Conservation (phyloP, 2,329 filamentous ascomycete genomes). For the Neonectria hederae region DNA sequence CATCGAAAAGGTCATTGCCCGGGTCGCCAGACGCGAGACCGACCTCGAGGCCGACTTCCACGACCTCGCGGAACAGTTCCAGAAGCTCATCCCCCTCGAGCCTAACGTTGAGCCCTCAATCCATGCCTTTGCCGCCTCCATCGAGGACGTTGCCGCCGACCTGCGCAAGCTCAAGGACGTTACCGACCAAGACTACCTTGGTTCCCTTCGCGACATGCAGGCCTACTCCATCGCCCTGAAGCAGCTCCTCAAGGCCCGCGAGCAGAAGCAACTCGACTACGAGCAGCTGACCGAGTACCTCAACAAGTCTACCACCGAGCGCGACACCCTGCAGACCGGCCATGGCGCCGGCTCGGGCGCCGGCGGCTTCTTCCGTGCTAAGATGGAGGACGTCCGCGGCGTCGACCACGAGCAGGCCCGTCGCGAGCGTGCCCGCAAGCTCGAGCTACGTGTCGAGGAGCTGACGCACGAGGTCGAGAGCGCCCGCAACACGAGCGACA, state of each 20-base stretch:
- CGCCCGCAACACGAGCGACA: conserved; percentile 85
- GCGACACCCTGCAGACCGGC: conserved; percentile 77
- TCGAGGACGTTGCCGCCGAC: conserved; percentile 83
- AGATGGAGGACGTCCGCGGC: conserved; percentile 95
- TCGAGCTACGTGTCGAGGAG: conserved; percentile 93
- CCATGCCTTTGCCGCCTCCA: conserved; percentile 85
- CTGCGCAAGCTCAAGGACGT: conserved; percentile 85
- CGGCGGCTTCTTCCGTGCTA: conserved; percentile 87
- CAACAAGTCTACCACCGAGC: conserved; percentile 86
- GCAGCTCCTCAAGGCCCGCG: conserved; percentile 86
- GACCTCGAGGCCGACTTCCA: conserved; percentile 89
- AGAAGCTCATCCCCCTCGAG: conserved; percentile 89
- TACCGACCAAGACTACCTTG: conserved; percentile 95
- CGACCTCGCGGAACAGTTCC: conserved; percentile 93
- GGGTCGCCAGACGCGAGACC: conserved; percentile 85
- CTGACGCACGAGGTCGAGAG: conserved; percentile 89
- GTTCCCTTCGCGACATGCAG: conserved; percentile 93
- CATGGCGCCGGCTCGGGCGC: conserved; percentile 72
- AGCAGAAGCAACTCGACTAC: conserved; percentile 98
- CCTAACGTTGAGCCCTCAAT: conserved; percentile 84
- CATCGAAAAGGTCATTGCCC: conserved; percentile 94
- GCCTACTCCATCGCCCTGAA: conserved; percentile 91
- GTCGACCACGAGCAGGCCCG: conserved; percentile 95
- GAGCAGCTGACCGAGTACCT: conserved; percentile 96
- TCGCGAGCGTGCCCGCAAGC: conserved; percentile 85